phyloP scores from a whole-genome alignment of 108 stramenopile genomes.

The Seminavis robusta region DNA sequence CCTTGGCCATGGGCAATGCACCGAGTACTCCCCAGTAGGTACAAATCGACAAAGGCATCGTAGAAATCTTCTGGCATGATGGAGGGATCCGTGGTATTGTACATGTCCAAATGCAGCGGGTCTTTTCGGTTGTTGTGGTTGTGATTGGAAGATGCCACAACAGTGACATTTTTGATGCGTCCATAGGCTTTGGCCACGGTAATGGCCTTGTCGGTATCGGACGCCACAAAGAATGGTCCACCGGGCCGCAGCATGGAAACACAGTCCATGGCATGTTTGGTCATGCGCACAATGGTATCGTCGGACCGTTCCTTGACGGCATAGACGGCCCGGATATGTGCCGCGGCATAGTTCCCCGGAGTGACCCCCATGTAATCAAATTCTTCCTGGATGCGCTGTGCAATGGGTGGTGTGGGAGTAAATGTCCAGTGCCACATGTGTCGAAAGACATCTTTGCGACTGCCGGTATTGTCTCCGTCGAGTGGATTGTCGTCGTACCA shows the following conservation, averaged over 20 bases:
- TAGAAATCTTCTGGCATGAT: conserved; percentile 38
- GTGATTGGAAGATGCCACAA: conserved; percentile 6
- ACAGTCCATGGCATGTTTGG: conserved; percentile 42
- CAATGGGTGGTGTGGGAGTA: conserved; percentile 30
- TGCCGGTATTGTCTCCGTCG: neutral
- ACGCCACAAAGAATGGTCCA: conserved; percentile 41
- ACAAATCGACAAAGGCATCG: conserved; percentile 47
- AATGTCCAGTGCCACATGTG: conserved; percentile 23
- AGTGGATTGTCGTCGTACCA: conserved; percentile 1
- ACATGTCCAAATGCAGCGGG: conserved; percentile 42
- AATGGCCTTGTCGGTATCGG: conserved; percentile 26
- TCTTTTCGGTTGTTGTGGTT: conserved; percentile 6
- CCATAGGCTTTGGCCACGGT: conserved; percentile 9
- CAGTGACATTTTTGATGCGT: neutral
- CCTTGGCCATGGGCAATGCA: conserved; percentile 39
- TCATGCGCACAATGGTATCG: neutral
- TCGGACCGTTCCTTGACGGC: conserved; percentile 12
- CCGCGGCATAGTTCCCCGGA: conserved; percentile 31
- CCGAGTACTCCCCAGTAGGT: conserved; percentile 25
- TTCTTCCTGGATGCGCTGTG: conserved; percentile 13
- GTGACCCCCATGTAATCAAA: conserved; percentile 16
- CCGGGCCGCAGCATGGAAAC: conserved; percentile 27
- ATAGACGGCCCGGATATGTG: conserved; percentile 45
- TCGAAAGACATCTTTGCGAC: conserved; percentile 5
- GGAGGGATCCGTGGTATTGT: neutral